Percentiles rank a stretch among this genome's conserved stretches.
phyloP scores from a whole-genome alignment of 2,329 filamentous ascomycete species.

The Apiospora koreana region DNA sequence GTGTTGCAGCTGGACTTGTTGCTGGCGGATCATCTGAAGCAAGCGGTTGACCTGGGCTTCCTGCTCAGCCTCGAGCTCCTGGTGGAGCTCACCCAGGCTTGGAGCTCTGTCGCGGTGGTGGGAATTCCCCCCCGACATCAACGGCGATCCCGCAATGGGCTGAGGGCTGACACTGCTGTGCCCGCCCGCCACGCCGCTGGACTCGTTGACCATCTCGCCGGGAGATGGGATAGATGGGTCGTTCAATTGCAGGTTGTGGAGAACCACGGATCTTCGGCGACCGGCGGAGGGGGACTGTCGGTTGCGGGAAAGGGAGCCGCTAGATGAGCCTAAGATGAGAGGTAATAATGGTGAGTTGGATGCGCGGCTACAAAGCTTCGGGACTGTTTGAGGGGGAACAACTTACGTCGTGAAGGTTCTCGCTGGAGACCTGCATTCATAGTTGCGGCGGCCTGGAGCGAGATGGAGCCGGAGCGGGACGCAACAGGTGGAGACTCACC shows the following conservation, averaged over 20 bases:
- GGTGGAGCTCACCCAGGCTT: constrained; percentile 75
- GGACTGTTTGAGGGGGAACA: not conserved
- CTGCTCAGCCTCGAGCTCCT: constrained; percentile 78
- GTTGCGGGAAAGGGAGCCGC: constrained; percentile 49
- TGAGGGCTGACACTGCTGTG: constrained; percentile 43
- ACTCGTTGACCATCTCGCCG: constrained; percentile 64
- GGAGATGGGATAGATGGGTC: constrained; percentile 68
- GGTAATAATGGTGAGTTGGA: not conserved
- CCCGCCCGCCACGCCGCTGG: constrained; percentile 33
- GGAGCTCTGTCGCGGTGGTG: constrained; percentile 61
- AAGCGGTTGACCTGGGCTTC: constrained; percentile 80
- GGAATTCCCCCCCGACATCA: constrained; percentile 42
- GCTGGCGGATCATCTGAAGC: constrained; percentile 73
- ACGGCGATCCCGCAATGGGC: constrained; percentile 49
- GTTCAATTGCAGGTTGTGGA: constrained; percentile 75
- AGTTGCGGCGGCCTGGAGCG: constrained; percentile 74
- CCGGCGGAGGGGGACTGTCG: constrained; percentile 49
- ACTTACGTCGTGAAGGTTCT: constrained; percentile 59
- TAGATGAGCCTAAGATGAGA: constrained; percentile 47
- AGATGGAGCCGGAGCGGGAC: constrained; percentile 66
- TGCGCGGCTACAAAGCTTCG: not conserved
- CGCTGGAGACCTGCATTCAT: constrained; percentile 76
- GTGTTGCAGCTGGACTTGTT: constrained; percentile 70
- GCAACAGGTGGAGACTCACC: constrained; percentile 56
- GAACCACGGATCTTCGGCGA: constrained; percentile 66